Evolutionary conservation across 2,329 filamentous ascomycete genomes (phyloP).

Genomic region (Pseudopyrenochaeta lycopersici): DNA sequence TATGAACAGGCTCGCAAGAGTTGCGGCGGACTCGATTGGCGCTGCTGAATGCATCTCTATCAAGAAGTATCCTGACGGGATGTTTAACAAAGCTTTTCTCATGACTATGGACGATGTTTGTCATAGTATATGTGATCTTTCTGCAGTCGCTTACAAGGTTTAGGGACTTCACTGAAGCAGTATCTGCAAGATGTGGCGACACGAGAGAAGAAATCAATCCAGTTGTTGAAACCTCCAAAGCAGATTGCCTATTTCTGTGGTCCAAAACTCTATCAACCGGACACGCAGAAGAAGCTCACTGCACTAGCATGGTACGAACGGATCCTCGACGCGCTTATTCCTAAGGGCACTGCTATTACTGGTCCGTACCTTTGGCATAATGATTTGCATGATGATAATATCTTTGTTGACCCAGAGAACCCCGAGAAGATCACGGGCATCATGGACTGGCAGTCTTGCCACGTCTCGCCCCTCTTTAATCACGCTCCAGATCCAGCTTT

Average conservation of each 20-base stretch:
- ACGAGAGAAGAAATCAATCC: constrained; percentile 31
- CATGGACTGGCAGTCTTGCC: constrained; percentile 44
- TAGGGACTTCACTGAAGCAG: too few relatives aligned
- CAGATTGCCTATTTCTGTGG: constrained; percentile 8
- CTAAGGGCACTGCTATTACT: not conserved
- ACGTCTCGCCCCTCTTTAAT: constrained; percentile 28
- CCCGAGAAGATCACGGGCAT: constrained; percentile 33
- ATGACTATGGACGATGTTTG: constrained; percentile 36
- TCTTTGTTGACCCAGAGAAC: constrained; percentile 28
- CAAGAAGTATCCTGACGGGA: constrained; percentile 38
- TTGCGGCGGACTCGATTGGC: constrained; percentile 24
- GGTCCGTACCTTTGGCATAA: constrained; percentile 36
- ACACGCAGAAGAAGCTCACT: constrained; percentile 20
- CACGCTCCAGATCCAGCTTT: constrained; percentile 21
- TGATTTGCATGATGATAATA: constrained; percentile 46
- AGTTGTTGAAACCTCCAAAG: not conserved
- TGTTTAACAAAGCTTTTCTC: constrained; percentile 43
- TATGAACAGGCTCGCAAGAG: constrained; percentile 9
- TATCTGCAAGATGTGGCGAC: constrained; percentile 22
- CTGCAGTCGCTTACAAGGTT: too few relatives aligned
- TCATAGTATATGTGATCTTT: too few relatives aligned
- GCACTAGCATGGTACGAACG: not conserved
- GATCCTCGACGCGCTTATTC: constrained; percentile 9
- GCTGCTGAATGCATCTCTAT: constrained; percentile 28
- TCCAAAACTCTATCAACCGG: constrained; percentile 22